Evolutionary conservation across 2,329 filamentous ascomycete species (phyloP), one percentile per base, ranked within the genome.

Genomic region (Teratosphaeria gauchensis): DNA sequence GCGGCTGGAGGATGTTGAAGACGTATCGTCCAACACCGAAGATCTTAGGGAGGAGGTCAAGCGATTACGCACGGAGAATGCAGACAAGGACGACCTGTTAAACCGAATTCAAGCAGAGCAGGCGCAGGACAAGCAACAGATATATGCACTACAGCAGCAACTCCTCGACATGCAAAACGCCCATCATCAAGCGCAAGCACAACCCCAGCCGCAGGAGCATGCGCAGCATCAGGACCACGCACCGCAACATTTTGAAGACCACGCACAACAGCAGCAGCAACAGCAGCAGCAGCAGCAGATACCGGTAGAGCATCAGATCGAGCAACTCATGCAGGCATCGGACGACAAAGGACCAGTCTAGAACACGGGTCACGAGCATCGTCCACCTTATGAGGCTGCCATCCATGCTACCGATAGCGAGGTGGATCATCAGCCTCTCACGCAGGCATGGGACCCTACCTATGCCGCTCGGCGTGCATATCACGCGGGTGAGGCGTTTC

Each of bases 31-130:
- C 12, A 71, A 73, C 6, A 52, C 62, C 8, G 67, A 69, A 12
- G 65, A 71, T 46, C 66, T 77, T 24, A 68, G 72, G 58, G 64
- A 64, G 7, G 73, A 78, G 62, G 63, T 77, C 54, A 74, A 74
- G 68, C 68, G 74, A 24, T 66, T 79, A 24, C 69, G 72, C 33
- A 65, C 65, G 11, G 73, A 77, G 59, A 74, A 74, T 59, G 71
- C 73, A 32, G 71, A 75, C 61, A 76, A 76, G 61, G 75, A 76
- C 55, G 62, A 67, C 9, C 65, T 72, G 14, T 63, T 70, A 9
- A 59, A 61, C 9, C 58, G 61, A 53, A 42, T 69, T 56, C 64
- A 69, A 42, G 56, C 56, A 30, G 46, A 51, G 31, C 31, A 55
- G 55, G 42, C 59, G 51, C 21, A 46, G 38, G 19, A 35, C 24